phyloP scores from a whole-genome alignment of 371 early-diverging fungal genomes.

The Apophysomyces trapeziformis region DNA sequence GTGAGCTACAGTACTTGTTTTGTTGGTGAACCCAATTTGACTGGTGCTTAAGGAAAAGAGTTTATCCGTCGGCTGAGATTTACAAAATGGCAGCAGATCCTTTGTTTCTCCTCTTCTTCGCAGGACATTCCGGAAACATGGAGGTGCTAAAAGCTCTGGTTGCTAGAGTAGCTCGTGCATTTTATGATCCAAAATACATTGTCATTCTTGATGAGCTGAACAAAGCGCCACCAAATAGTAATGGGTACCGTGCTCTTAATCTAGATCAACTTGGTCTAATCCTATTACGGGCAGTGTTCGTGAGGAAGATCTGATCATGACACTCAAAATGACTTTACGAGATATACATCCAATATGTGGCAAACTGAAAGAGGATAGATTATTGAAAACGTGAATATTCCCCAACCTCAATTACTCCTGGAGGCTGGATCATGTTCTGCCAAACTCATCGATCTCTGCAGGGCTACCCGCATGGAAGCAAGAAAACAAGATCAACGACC shows the following conservation, averaged over 20 bases:
- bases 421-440: not conserved
- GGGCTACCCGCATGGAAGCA: slow-evolving; percentile 65
- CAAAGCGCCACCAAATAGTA: slow-evolving; percentile 49
- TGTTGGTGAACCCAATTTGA: no score
- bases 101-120: no score
- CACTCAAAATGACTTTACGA: slow-evolving; percentile 67
- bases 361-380: slow-evolving; percentile 73
- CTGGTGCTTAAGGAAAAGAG: no score
- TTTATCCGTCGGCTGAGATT: no score
- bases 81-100: no score
- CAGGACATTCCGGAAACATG: slow-evolving; percentile 22
- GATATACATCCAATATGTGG: slow-evolving; percentile 85
- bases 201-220: slow-evolving; percentile 83
- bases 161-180: slow-evolving; percentile 82
- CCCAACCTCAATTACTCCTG: slow-evolving; percentile 8
- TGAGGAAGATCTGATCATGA: slow-evolving; percentile 80
- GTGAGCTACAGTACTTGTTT: no score
- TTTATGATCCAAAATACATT: slow-evolving; percentile 81
- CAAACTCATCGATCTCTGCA: slow-evolving; percentile 21
- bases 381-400: slow-evolving; percentile 69
- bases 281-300: slow-evolving; percentile 34
- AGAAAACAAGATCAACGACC: slow-evolving; percentile 67
- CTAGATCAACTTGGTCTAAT: not conserved
- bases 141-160: slow-evolving; percentile 76
- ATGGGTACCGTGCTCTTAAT: slow-evolving; percentile 39